Conservation (phyloP, 2,329 filamentous ascomycete genomes). For the Trichoderma sp. region DNA sequence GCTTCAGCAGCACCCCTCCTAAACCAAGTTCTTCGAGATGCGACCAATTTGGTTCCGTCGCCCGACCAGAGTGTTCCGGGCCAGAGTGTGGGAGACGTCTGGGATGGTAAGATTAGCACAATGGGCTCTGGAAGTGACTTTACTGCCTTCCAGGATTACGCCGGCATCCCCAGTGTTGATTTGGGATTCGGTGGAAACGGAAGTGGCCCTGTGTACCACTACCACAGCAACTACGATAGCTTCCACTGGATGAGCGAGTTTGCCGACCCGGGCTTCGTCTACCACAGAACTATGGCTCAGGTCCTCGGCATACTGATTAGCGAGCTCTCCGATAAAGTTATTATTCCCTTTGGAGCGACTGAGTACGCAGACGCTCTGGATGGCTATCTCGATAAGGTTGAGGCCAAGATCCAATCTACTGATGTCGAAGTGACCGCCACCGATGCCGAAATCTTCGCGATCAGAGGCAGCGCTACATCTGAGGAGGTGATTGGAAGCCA, state of each 20-base stretch:
- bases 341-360: constrained; percentile 64
- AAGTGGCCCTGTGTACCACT: constrained; percentile 67
- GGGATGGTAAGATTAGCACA: constrained; percentile 61
- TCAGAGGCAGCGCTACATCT: constrained; percentile 31
- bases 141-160: constrained; percentile 73
- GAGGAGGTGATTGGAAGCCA: constrained; percentile 38
- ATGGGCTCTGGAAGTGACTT: constrained; percentile 76
- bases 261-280: constrained; percentile 68
- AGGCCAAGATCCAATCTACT: constrained; percentile 47
- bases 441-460: constrained; percentile 35
- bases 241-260: constrained; percentile 86
- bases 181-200: constrained; percentile 55
- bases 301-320: constrained; percentile 63
- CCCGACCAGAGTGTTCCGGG: constrained; percentile 73
- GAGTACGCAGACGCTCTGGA: constrained; percentile 63
- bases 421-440: constrained; percentile 26
- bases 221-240: constrained; percentile 90
- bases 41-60: constrained; percentile 62
- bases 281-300: constrained; percentile 68
- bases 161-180: constrained; percentile 66
- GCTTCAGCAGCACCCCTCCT: constrained; percentile 73
- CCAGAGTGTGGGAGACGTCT: constrained; percentile 72
- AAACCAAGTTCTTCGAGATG: constrained; percentile 70
- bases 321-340: constrained; percentile 60
- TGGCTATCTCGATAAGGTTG: constrained; percentile 53